Base-by-base conservation (phyloP, 768 basidiomycete genomes). In the Boletus reticuloceps region DNA sequence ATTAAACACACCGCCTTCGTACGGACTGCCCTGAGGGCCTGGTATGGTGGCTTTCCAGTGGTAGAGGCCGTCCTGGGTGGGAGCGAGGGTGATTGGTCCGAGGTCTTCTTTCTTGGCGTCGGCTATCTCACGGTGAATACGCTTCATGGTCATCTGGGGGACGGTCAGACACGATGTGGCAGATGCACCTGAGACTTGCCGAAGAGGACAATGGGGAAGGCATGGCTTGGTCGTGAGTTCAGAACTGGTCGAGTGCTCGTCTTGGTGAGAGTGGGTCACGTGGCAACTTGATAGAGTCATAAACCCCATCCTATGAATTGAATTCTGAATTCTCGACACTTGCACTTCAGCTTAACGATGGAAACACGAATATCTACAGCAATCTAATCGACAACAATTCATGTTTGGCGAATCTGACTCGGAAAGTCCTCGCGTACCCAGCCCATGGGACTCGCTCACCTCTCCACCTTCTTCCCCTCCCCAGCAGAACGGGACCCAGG, bases 381-480 rank as follows among this genome's bases (percentile, higher is more conserved):
- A 43, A 40, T 55, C 19, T 53, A 57, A 58, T 54, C 39, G 47
- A 59, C 55, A 6, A 17, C 39, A 16, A 34, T 36, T 47, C 42
- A 91, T 92, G 89, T 91, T 91, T 64, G 88, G 89, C 45, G 91
- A 92, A 79, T 82, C 82, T 52, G 86, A 89, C 64, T 87, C 85
- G 17, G 89, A 91, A 74, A 89, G 84, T 68, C 85, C 88, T 38
- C 80, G 88, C 31, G 86, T 86, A 54, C 85, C 86, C 58, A 87
- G 85, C 56, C 91, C 91, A 22, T 94, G 91, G 91, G 89, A 92
- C 69, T 79, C 79, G 37, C 75, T 93, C 60, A 82, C 88, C 16
- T 80, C 87, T 16, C 72, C 77, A 5, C 77, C 86, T 14, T 75
- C 83, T 19, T 64, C 69, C 16, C 66, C 61, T 69, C 75, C 47